phyloP scores from a whole-genome alignment of 306 rosid genomes.

The Cotoneaster glaucophyllus region DNA sequence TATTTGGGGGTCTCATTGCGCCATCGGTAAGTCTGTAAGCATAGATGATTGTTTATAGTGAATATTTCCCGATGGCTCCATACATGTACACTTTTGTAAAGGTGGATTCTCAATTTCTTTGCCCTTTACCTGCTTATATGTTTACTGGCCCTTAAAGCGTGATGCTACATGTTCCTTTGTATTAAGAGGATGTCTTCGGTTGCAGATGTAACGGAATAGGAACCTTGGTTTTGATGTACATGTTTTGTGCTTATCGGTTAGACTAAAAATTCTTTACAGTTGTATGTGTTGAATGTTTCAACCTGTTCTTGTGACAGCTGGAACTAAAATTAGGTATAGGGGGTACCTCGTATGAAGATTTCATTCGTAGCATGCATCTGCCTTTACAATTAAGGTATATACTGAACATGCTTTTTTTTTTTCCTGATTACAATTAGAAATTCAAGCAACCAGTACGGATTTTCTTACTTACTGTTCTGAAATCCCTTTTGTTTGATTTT shows the following conservation, averaged over 20 bases:
- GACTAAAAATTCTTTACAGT: neutral
- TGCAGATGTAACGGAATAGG: no score
- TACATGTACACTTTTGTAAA: neutral
- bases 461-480: conserved; percentile 15
- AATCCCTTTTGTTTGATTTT: conserved; percentile 17
- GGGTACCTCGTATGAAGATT: conserved; percentile 90
- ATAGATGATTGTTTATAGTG: neutral
- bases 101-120: neutral
- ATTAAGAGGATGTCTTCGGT: neutral
- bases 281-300: conserved; percentile 7
- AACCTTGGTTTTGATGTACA: neutral
- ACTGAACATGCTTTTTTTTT: neutral
- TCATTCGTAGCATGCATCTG: conserved; percentile 82
- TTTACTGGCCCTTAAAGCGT: neutral
- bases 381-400: conserved; percentile 81
- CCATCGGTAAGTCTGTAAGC: conserved; percentile 61
- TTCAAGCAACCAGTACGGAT: neutral
- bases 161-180: neutral
- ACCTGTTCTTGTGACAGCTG: conserved; percentile 46
- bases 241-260: neutral
- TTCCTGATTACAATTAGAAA: neutral
- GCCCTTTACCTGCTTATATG: neutral
- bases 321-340: conserved; percentile 91
- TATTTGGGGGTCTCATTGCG: conserved; percentile 87
- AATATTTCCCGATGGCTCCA: neutral